Base-by-base conservation (phyloP, 495 filamentous ascomycete species). In the Ramalina intermedia region DNA sequence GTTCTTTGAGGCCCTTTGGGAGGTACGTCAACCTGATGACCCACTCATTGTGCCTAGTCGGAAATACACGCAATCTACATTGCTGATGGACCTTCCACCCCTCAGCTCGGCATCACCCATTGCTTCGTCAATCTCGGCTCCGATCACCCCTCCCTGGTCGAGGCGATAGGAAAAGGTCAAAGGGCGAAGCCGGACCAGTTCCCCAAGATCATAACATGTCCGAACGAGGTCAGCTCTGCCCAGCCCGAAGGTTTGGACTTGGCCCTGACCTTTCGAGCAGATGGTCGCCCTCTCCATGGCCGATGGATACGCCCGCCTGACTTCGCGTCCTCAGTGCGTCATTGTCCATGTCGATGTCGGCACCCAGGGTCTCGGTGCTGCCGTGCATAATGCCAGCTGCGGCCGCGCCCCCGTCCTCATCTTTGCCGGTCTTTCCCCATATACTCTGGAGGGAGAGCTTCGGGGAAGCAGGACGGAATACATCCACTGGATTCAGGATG, bases 201-300 rank as follows among this genome's bases (percentile, higher is more conserved):
- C 55, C 90, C 89, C 23, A 78, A 69, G 36, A 87, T 95, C 46
- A 84, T 96, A 56, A 96, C 89, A 42, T 95, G 89, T 61, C 89
- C 88, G 2, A 94, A 94, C 57, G 88, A 94, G 67, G 81, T 82
- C 65, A 1, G 24, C n/a, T 26, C 26, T 41, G 21, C 16, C 7
- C 21, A 17, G 8, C 26, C 20, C 27, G 18, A 8, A 24, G 4
- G 27, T 24, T 24, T 42, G 21, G 36, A 17, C 16, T 16, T 24
- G 14, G 53, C 16, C 37, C n/a, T 44, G 27, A 46, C 14, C 44
- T 47, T 49, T 58, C 41, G 46, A 47, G 33, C 52, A 94, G 85
- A 96, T 96, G 90, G 90, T 96, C 4, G 90, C 90, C 43, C 79
- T 96, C 52, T 95, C 89, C 43, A 94, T 94, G 84, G 90, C 90